Evolutionary conservation across 169 alveolate genomes (phyloP).

Genomic region (Blepharisma undulans): DNA sequence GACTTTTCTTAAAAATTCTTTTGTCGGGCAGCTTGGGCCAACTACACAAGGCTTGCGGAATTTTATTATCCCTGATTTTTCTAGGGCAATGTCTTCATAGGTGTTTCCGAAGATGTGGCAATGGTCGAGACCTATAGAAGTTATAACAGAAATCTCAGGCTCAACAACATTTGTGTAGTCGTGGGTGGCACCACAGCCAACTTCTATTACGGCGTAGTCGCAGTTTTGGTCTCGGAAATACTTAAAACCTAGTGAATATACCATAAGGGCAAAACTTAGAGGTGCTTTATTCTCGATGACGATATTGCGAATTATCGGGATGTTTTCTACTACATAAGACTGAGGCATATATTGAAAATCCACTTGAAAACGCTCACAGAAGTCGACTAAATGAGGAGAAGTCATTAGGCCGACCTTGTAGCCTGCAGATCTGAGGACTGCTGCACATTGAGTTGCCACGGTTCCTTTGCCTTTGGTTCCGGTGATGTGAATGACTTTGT

Average conservation of each 20-base stretch:
- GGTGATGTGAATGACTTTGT: conserved; percentile 85
- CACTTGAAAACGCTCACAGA: conserved; percentile 88
- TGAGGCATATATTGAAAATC: conserved; percentile 65
- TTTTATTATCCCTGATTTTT: conserved; percentile 92
- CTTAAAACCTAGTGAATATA: conserved; percentile 62
- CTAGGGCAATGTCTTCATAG: conserved; percentile 80
- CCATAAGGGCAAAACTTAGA: conserved; percentile 77
- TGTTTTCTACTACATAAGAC: conserved; percentile 49
- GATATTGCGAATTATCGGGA: conserved; percentile 42
- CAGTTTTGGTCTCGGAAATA: conserved; percentile 71
- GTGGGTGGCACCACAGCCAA: conserved; percentile 91
- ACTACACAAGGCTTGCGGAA: conserved; percentile 72
- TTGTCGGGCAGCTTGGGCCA: conserved; percentile 83
- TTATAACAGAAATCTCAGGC: conserved; percentile 82
- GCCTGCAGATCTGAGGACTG: conserved; percentile 69
- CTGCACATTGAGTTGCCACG: conserved; percentile 77
- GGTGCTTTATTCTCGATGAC: conserved; percentile 46
- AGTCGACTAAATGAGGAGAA: conserved; percentile 89
- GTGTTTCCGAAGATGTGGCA: conserved; percentile 85
- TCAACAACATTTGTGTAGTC: conserved; percentile 89
- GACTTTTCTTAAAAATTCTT: conserved; percentile 53
- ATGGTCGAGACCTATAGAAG: conserved; percentile 91
- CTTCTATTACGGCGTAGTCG: conserved; percentile 90
- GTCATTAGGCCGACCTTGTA: conserved; percentile 84
- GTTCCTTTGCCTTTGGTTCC: conserved; percentile 94